Base-by-base conservation (phyloP, 179 eudicot genomes). In the Sideroxylon spinosum region DNA sequence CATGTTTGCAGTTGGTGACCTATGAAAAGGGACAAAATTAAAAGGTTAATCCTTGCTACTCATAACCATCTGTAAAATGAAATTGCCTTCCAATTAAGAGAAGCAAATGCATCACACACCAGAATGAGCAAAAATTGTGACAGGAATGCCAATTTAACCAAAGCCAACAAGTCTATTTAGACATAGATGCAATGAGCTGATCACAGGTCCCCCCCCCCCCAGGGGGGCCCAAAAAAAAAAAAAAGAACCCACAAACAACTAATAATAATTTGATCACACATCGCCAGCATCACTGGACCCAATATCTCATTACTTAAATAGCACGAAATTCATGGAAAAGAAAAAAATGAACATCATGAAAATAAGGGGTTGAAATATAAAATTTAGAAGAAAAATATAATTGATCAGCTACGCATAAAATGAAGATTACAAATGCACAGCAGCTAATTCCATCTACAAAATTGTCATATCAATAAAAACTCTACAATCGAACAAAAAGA, bases 1-100 rank as follows among this genome's bases (percentile, higher is more conserved):
- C 98, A 76, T 93, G 97, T 84, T 81, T 93, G 87, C 98, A 93
- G 55, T 77, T 82, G n/a, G 98, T 93, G 57, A 88, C 88, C 98
- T 93, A 84, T 49, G 46, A 75, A 77, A 59, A 32, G 9, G 26
- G 69, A n/a, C 59, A 20, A 75, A 9, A 49, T 13, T 63, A 8
- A 56, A 16, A 76, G 66, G 12, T 76, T 4, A 65, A 67, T 63
- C 64, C 44, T n/a, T 49, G 12, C 25, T 46, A 48, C 19, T 12
- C 16, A 32, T 29, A 29, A 8, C 25, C 56, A 71, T 23, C 28
- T 7, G 6, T 17, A 72, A 16, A 52, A 17, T 4, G 25, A 70
- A 22, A 44, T 32, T 48, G 32, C 23, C 65, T 25, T 44, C 61
- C 44, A 13, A 12, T 48, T 10, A 3, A 48, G 17, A n/a, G 76